phyloP scores from a whole-genome alignment of 257 asterid species.

The Nyctanthes arbortristis region DNA sequence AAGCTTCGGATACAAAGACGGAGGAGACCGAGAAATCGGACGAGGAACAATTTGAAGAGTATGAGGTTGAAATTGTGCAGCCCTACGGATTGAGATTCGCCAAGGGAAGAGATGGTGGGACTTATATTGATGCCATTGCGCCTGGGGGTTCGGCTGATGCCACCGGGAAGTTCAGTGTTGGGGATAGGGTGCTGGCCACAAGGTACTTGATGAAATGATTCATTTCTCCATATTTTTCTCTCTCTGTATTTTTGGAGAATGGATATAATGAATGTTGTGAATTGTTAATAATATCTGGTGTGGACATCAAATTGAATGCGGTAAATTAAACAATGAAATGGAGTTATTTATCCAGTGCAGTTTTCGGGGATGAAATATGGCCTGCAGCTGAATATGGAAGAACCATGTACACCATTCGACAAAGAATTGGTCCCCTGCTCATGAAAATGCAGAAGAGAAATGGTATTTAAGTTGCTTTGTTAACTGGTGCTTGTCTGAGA shows the following conservation, averaged over 20 bases:
- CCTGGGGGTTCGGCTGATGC: too few species aligned
- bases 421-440: slow-evolving; percentile 79
- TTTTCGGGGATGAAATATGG: slow-evolving; percentile 96
- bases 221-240: too few species aligned
- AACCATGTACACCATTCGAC: slow-evolving; percentile 93
- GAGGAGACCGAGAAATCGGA: slow-evolving; percentile 19
- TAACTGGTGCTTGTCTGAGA: too few species aligned
- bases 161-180: too few species aligned
- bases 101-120: slow-evolving; percentile 41
- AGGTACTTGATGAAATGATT: too few species aligned
- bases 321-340: slow-evolving; percentile 11
- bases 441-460: slow-evolving; percentile 87
- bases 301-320: too few species aligned
- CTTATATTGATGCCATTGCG: too few species aligned
- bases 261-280: not conserved
- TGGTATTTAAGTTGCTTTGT: slow-evolving; percentile 34
- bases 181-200: too few species aligned
- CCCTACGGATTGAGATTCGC: slow-evolving; percentile 75
- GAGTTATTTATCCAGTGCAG: slow-evolving; percentile 80
- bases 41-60: slow-evolving; percentile 55
- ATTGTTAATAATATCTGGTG: too few species aligned
- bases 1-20: slow-evolving; percentile 52
- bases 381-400: slow-evolving; percentile 99
- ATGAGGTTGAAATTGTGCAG: slow-evolving; percentile 78
- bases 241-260: too few species aligned